Base-by-base conservation (phyloP, 2,329 filamentous ascomycete genomes). In the Colletotrichum costaricense region DNA sequence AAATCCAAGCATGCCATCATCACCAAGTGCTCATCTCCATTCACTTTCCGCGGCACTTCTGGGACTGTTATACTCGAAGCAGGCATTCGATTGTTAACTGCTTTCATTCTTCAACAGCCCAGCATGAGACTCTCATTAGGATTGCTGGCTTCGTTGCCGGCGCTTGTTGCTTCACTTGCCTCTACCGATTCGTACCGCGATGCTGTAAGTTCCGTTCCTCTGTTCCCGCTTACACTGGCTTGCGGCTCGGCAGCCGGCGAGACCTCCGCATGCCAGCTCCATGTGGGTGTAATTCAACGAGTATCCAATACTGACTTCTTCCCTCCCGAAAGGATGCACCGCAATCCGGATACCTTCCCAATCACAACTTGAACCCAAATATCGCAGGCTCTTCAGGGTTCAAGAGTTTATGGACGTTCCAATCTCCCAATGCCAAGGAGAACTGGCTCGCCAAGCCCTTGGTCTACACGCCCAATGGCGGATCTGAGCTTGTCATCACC, bases 361-460 rank as follows among this genome's bases (percentile, higher is more conserved):
- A 84, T 68, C 84, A 86, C 76, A 84, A 84, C 70, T 78, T 86
- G 73, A 79, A 84, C 52, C 84, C 84, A n/a, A 79, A 82, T 38
- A 80, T 77, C n/a, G 66, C 77, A 16, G 78, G 84, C 81, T 78
- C 81, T 76, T 76, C 76, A 76, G 75, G 74, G n/a, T 81, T 79
- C 72, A 76, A 75, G 22, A 73, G 66, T 28, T 75, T 79, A 22
- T 80, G 81, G 75, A 74, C 73, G 74, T 86, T 84, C 74, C 83
- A 81, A 70, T 73, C 74, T 11, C 66, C 69, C 19, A 59, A 66
- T 38, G 16, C 33, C 38, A 60, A 56, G 33, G 74, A 75, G 59
- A 60, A 70, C 14, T 75, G 69, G 69, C 60, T 75, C 33, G 84
- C 84, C 52, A 85, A 85, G 74, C 85, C 85, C 7, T 76, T 87